Conservation (phyloP, 441 rosid species). For the Erodium texanum region DNA sequence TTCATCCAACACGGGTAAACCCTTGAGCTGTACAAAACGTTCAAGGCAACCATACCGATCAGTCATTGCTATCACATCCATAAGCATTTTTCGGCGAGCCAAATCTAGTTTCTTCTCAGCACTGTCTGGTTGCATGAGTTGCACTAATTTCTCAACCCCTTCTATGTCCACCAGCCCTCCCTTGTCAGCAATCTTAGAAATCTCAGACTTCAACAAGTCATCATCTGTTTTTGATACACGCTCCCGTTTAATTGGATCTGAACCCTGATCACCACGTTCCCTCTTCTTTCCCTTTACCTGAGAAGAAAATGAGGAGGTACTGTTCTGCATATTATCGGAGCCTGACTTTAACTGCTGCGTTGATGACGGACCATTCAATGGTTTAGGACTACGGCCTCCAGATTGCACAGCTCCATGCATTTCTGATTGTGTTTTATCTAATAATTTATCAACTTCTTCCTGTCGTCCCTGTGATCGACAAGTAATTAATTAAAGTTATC, state of each 20-base stretch:
- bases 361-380: conserved; percentile 65
- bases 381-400: conserved; percentile 84
- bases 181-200: conserved; percentile 63
- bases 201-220: conserved; percentile 52
- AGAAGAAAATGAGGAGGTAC: conserved; percentile 45
- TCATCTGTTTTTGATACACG: conserved; percentile 55
- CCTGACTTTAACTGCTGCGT: conserved; percentile 55
- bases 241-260: conserved; percentile 67
- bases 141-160: conserved; percentile 77
- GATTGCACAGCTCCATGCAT: conserved; percentile 76
- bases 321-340: conserved; percentile 53
- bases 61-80: conserved; percentile 74
- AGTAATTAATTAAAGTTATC: background rate
- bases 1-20: conserved; percentile 80
- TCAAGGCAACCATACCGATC: conserved; percentile 75
- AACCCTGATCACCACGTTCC: conserved; percentile 73
- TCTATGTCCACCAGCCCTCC: conserved; percentile 72
- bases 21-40: conserved; percentile 76
- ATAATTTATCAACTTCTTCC: conserved; percentile 68
- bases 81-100: conserved; percentile 58
- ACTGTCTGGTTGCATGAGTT: conserved; percentile 60
- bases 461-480: conserved; percentile 50
- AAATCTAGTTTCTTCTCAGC: conserved; percentile 70
- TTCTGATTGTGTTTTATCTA: conserved; percentile 51
- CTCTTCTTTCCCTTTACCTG: conserved; percentile 88